Evolutionary conservation across 768 basidiomycete species (phyloP).

Genomic region (Trametes elegans): DNA sequence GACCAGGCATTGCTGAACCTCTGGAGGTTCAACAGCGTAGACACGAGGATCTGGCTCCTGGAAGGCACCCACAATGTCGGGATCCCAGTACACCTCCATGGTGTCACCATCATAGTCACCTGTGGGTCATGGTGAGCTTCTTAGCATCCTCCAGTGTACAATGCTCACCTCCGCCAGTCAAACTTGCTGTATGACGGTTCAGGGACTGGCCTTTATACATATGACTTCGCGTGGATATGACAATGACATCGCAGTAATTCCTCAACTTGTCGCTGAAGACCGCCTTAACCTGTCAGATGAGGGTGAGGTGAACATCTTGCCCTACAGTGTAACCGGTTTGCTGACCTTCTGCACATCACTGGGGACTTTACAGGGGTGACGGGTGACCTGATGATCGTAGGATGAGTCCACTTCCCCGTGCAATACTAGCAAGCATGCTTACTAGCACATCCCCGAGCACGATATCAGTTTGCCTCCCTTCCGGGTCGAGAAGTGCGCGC

Average conservation of each 20-base stretch:
- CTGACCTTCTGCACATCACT: constrained; percentile 63
- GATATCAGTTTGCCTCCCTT: constrained; percentile 48
- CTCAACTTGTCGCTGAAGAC: constrained; percentile 51
- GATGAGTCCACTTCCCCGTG: not conserved
- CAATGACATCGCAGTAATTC: constrained; percentile 55
- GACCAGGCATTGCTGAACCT: constrained; percentile 41
- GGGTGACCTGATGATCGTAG: constrained; percentile 42
- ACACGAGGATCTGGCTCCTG: constrained; percentile 43
- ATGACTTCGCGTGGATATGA: constrained; percentile 32
- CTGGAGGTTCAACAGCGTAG: constrained; percentile 48
- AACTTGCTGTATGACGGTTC: constrained; percentile 52
- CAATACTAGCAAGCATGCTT: constrained; percentile 9
- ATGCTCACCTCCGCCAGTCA: constrained; percentile 57
- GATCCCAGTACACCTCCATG: constrained; percentile 56
- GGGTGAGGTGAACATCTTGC: not conserved
- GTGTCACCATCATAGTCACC: constrained; percentile 77
- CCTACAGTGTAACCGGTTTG: not conserved
- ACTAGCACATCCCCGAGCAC: constrained; percentile 59
- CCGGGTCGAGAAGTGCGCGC: constrained; percentile 37
- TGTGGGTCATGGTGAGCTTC: constrained; percentile 18
- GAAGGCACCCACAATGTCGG: constrained; percentile 52
- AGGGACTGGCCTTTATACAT: constrained; percentile 18
- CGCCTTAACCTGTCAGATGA: constrained; percentile 45
- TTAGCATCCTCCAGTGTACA: too few species aligned
- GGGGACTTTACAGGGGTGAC: constrained; percentile 71